Evolutionary conservation across 768 basidiomycete species (phyloP).

Genomic region (Melanogaster broomeanus): DNA sequence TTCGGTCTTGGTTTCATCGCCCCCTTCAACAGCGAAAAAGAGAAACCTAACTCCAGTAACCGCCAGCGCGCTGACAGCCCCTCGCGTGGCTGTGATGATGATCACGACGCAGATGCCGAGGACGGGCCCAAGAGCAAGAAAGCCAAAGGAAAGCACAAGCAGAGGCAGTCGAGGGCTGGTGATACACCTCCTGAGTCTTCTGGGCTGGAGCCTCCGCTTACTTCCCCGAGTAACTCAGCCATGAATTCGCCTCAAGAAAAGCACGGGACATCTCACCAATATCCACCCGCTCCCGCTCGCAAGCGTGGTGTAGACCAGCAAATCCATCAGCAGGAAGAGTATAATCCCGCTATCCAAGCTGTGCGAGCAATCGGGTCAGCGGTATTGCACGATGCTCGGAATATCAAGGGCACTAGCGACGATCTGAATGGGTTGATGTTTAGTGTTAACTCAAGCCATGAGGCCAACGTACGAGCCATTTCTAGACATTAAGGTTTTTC

Average conservation of each 20-base stretch:
- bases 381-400: slow-evolving; percentile 74
- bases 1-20: slow-evolving; percentile 34
- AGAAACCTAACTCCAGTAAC: slow-evolving; percentile 39
- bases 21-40: slow-evolving; percentile 48
- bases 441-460: slow-evolving; percentile 56
- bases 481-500: neutral
- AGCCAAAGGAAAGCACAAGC: slow-evolving; percentile 32
- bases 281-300: slow-evolving; percentile 38
- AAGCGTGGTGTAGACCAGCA: slow-evolving; percentile 19
- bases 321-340: slow-evolving; percentile 30
- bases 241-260: slow-evolving; percentile 6
- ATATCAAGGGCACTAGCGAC: slow-evolving; percentile 54
- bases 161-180: slow-evolving; percentile 3
- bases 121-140: slow-evolving; percentile 17
- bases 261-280: slow-evolving; percentile 30
- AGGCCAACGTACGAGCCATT: slow-evolving; percentile 57
- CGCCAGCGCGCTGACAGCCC: slow-evolving; percentile 29
- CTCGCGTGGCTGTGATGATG: slow-evolving; percentile 26
- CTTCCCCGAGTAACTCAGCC: slow-evolving; percentile 7
- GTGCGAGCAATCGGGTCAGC: slow-evolving; percentile 69
- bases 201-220: slow-evolving; percentile 8
- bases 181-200: slow-evolving; percentile 8
- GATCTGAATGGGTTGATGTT: slow-evolving; percentile 46
- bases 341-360: slow-evolving; percentile 50
- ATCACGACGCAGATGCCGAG: slow-evolving; percentile 33